Evolutionary conservation across 352 stramenopile species (phyloP), one percentile per base, ranked within the genome.

Genomic region (Discostella stelligera): DNA sequence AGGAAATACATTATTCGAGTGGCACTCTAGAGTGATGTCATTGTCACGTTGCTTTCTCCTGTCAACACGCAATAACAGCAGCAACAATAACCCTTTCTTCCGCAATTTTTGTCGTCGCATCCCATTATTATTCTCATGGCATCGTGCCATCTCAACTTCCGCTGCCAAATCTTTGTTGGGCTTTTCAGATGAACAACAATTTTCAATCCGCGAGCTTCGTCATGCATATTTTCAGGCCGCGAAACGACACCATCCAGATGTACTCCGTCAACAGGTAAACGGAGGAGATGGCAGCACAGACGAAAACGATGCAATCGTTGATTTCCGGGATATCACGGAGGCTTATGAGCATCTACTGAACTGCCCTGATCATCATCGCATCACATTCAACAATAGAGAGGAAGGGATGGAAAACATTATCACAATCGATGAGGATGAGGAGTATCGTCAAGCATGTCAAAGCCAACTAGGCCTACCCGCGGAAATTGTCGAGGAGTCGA

Each of bases 401-500:
- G 60, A 82, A 53, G 53, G 74, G 58, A 16, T 67, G 11, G 52
- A 70, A 48, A 74, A 74, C 41, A 66, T 77, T n/a, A 71, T 83
- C 46, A 70, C 70, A 11, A 46, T 77, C 32, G 71, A 77, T 14
- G 80, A 89, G 77, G 86, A 91, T 78, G 62, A 79, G 18, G 61
- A 80, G 54, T 92, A 88, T 76, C 74, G 87, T 37, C 27, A 58
- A 18, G 87, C 84, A 16, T 90, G 84, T 78, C 53, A 72, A 56
- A 23, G 67, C 25, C 58, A 83, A 32, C 67, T 92, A 13, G 87
- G 87, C 37, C 54, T 91, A 54, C 60, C 76, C 13, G 84, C 84
- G 2, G 87, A 92, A 80, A 84, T 88, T 63, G 83, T 92, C 25
- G 87, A 92, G 76, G 87, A 92, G 78, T 90, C 76, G 8, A 92